Conservation (phyloP, 2,329 filamentous ascomycete genomes). For the Pestalotiopsis sp. region DNA sequence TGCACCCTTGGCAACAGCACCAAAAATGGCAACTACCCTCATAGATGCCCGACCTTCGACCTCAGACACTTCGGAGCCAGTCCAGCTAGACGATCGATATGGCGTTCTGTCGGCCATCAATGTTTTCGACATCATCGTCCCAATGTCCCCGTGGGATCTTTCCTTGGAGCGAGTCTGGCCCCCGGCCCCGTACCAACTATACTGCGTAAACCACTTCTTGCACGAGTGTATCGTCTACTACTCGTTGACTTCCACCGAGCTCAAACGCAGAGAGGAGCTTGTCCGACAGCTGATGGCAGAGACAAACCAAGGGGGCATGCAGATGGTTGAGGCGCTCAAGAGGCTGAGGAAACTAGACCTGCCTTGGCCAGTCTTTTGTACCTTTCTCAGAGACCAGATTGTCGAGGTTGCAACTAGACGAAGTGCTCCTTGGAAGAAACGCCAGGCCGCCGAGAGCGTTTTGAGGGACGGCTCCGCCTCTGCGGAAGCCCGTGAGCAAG, state of each 20-base stretch:
- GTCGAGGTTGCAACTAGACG: not conserved
- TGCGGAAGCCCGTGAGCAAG: no score
- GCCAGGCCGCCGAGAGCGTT: not conserved
- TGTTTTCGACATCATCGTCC: not conserved
- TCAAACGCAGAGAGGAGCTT: not conserved
- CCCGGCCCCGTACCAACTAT: constrained; percentile 23
- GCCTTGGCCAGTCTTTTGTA: constrained; percentile 16
- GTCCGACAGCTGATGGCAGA: not conserved
- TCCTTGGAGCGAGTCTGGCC: constrained; percentile 20
- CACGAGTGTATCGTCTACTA: constrained; percentile 30
- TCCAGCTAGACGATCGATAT: constrained; percentile 26
- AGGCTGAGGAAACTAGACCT: constrained; percentile 17
- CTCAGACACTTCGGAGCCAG: not conserved
- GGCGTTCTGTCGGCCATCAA: not conserved
- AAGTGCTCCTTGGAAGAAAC: not conserved
- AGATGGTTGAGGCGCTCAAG: constrained; percentile 16
- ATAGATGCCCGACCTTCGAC: not conserved
- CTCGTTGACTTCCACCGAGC: constrained; percentile 11
- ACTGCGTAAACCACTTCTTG: constrained; percentile 28
- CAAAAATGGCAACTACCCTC: not conserved
- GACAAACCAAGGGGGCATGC: constrained; percentile 12
- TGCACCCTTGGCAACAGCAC: not conserved
- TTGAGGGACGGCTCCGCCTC: no score
- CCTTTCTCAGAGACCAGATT: not conserved
- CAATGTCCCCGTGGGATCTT: constrained; percentile 11